Evolutionary conservation across 495 filamentous ascomycete genomes (phyloP).

Genomic region (Elaphomyces granulatus): DNA sequence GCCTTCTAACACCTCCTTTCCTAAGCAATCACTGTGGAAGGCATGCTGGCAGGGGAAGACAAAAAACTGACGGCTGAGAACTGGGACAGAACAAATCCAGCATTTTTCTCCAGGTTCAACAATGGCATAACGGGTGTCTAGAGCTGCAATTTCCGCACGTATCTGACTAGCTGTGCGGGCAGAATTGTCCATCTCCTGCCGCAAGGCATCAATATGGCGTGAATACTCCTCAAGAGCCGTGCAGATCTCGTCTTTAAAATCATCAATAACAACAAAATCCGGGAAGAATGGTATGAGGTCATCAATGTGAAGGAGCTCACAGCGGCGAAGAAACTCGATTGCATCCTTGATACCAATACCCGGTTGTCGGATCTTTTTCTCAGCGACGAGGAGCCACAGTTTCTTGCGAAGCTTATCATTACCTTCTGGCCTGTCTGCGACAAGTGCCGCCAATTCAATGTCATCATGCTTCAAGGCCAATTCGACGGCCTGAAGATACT

Average conservation of each 20-base stretch:
- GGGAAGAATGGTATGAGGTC: slow-evolving; percentile 97
- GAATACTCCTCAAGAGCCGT: slow-evolving; percentile 82
- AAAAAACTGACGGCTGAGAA: slow-evolving; percentile 85
- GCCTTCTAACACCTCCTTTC: slow-evolving; percentile 61
- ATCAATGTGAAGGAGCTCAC: slow-evolving; percentile 84
- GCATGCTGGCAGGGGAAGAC: slow-evolving; percentile 98
- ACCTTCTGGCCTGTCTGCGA: slow-evolving; percentile 74
- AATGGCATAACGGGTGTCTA: slow-evolving; percentile 85
- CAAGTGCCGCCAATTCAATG: slow-evolving; percentile 72
- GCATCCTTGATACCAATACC: slow-evolving; percentile 79
- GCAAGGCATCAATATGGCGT: slow-evolving; percentile 75
- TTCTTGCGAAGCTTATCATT: slow-evolving; percentile 76
- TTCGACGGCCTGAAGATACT: slow-evolving; percentile 83
- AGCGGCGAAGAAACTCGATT: slow-evolving; percentile 84
- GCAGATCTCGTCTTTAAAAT: slow-evolving; percentile 98
- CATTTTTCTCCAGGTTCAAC: slow-evolving; percentile 94
- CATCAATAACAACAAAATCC: slow-evolving; percentile 96
- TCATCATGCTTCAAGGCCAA: slow-evolving; percentile 78
- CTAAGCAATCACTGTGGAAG: slow-evolving; percentile 89
- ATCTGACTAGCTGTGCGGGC: slow-evolving; percentile 79
- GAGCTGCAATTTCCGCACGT: slow-evolving; percentile 63
- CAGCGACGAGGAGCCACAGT: slow-evolving; percentile 85
- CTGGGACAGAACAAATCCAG: slow-evolving; percentile 69
- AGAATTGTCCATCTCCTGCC: slow-evolving; percentile 90
- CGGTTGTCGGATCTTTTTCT: slow-evolving; percentile 73